These are phyloP conservation scores for Yarrowia bubula DNA, from an alignment of 805 yeast genomes.

Conservation along the genomic window DNA sequence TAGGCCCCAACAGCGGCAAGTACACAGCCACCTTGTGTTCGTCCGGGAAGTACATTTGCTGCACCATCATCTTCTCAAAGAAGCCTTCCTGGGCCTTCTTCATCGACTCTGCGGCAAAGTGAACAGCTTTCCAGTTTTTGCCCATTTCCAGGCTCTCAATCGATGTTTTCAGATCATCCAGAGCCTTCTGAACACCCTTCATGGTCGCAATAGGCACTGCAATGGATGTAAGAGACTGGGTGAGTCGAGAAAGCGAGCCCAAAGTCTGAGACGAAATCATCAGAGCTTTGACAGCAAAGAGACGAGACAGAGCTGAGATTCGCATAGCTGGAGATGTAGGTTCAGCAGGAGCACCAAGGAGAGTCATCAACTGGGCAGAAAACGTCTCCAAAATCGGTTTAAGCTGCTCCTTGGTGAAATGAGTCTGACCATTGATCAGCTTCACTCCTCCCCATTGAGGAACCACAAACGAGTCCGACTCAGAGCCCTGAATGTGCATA, in stretches of 20 bases:
- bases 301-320: conserved; percentile 64
- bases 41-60: conserved; percentile 90
- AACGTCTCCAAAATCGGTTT: conserved; percentile 63
- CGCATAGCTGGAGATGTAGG: conserved; percentile 62
- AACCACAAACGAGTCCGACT: conserved; percentile 62
- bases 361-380: conserved; percentile 67
- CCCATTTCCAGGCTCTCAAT: conserved; percentile 38
- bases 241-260: conserved; percentile 66
- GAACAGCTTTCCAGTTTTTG: conserved; percentile 44
- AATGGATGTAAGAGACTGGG: conserved; percentile 68
- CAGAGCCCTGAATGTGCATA: conserved; percentile 40
- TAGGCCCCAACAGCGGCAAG: conserved; percentile 85
- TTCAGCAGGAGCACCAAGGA: conserved; percentile 63
- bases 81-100: conserved; percentile 70
- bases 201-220: conserved; percentile 77
- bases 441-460: conserved; percentile 90
- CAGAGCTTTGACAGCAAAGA: conserved; percentile 57
- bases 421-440: conserved; percentile 46
- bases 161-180: conserved; percentile 46
- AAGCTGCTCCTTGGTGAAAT: conserved; percentile 45
- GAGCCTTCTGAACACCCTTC: conserved; percentile 52
- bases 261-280: conserved; percentile 65
- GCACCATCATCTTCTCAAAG: conserved; percentile 92
- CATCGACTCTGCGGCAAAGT: conserved; percentile 52
- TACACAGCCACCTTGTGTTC: conserved; percentile 95